A percentile compares a stretch with the other conserved stretches of the same genome.
Evolutionary conservation across 1,284 basidiomycete genomes (phyloP).

Genomic region (Chalciporus sp.): DNA sequence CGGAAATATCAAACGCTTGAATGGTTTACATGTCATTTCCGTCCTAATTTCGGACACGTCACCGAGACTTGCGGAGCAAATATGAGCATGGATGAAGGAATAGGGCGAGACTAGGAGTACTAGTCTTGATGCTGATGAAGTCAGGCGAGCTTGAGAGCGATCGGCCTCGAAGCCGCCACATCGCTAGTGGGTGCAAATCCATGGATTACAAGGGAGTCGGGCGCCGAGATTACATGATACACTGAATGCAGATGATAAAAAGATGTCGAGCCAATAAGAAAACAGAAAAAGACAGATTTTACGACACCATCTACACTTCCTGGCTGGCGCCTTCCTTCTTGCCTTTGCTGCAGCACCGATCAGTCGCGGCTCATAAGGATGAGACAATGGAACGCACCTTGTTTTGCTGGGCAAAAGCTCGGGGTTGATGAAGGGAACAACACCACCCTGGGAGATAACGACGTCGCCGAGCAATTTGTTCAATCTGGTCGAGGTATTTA

Average conservation of each 20-base stretch:
- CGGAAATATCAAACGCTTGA: too few relatives aligned
- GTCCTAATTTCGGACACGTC: too few relatives aligned
- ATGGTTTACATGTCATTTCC: too few relatives aligned
- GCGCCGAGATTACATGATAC: conserved; percentile 31
- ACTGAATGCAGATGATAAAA: conserved; percentile 33
- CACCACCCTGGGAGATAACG: conserved; percentile 91
- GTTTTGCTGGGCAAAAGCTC: conserved; percentile 55
- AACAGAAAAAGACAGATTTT: conserved; percentile 3
- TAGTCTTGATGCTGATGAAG: too few relatives aligned
- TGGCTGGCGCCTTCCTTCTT: conserved; percentile 38
- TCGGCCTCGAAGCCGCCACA: too few relatives aligned
- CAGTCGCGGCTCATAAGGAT: not conserved
- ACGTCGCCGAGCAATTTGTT: conserved; percentile 82
- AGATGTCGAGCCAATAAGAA: conserved; percentile 22
- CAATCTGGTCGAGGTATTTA: conserved; percentile 42
- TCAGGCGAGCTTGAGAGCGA: too few relatives aligned
- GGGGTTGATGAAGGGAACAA: conserved; percentile 70
- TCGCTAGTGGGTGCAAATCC: conserved; percentile 1
- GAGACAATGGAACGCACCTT: conserved; percentile 18
- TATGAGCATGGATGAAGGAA: too few relatives aligned
- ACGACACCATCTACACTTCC: conserved; percentile 27
- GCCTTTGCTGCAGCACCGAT: conserved; percentile 30
- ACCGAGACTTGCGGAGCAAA: too few relatives aligned
- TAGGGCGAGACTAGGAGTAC: too few relatives aligned
- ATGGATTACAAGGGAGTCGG: conserved; percentile 19